Base-by-base conservation (phyloP, 495 filamentous ascomycete genomes). In the Penicillium egyptiacum region DNA sequence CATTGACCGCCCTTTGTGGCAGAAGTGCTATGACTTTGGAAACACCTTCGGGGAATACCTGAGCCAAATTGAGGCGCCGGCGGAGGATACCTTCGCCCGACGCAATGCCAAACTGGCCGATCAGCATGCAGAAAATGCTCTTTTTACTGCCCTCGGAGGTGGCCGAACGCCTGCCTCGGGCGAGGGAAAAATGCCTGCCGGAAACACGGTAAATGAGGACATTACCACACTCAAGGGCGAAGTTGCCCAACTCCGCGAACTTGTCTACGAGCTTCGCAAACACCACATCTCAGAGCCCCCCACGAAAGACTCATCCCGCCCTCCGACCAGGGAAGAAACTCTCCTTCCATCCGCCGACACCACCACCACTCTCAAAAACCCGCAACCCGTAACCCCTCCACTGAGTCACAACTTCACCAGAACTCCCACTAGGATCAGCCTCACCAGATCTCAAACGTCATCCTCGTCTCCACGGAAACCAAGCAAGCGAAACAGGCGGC, bases 21-120 rank as follows among this genome's bases (percentile, higher is more conserved):
- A 78, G 42, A 78, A 72, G 58, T 78, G 64, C 50, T 66, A 67
- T 25, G 55, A 61, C 22, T 79, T 76, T 57, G 70, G 61, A 33
- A 62, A 63, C 48, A 55, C 59, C 2, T 60, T 70, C 41, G 61
- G 62, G 17, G 63, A 71, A 11, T 58, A 67, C 19, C 44, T 77
- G 22, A 64, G 64, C 37, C 23, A 55, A 23, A 58, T 69, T 5
- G 53, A 67, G 25, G 22, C 56, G n/a, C 46, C 64, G 9, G 58
- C 58, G 41, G 58, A 56, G 26, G 44, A 62, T 14, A 44, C 31
- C 23, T 45, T 54, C 47, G 22, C 61, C 8, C 58, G 46, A n/a
- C 47, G 53, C 33, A 62, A 63, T 49, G 57, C 62, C n/a, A 63
- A 61, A 19, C 43, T 69, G 40, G 57, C 66, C 57, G 64, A 61